Evolutionary conservation across 169 alveolate species (phyloP), one percentile per base, ranked within the genome.

Genomic region (Perkinsus marinus): DNA sequence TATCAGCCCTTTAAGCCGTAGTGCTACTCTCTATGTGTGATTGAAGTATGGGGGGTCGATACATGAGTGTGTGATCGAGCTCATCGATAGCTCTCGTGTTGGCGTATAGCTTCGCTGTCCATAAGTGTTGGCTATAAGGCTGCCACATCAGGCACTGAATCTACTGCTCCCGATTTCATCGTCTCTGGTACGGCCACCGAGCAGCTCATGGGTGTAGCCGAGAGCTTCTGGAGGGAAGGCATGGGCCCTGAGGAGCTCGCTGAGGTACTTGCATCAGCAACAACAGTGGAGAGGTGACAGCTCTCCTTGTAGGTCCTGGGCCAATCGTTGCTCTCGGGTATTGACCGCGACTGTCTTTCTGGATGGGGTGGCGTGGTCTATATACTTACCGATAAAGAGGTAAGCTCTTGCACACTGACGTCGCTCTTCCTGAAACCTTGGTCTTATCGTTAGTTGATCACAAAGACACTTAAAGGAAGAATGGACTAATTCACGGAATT

Each of bases 151-250:
- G 92, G 94, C 57, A 95, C 94, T 37, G 94, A 94, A 90, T 96
- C 95, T 90, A 96, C 95, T 30, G 79, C 79, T 16, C 79, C 79
- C 22, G 79, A 57, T 16, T 57, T 57, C 79, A 57, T 57, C 47
- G 95, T 95, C 46, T 96, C 96, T 30, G 97, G 97, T 38, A 96
- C 97, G 37, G 96, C 96, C 7, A 94, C 93, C 68, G 95, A 94
- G 92, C 94, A 94, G 92, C 92, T 96, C 89, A 94, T 94, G 93
- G 97, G 97, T 91, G 94, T 94, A 43, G 95, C 97, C 89, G 97
- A 96, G 90, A 95, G 96, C 34, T 96, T 94, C 93, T 96, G 94
- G 91, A 96, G 95, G 90, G 94, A 94, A 90, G 93, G 95, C 39
- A 68, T 96, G 93, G 95, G 95, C 89, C 93, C 96, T n/a, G 96